phyloP scores from a whole-genome alignment of 768 basidiomycete genomes.

The Boletus barrowsii region DNA sequence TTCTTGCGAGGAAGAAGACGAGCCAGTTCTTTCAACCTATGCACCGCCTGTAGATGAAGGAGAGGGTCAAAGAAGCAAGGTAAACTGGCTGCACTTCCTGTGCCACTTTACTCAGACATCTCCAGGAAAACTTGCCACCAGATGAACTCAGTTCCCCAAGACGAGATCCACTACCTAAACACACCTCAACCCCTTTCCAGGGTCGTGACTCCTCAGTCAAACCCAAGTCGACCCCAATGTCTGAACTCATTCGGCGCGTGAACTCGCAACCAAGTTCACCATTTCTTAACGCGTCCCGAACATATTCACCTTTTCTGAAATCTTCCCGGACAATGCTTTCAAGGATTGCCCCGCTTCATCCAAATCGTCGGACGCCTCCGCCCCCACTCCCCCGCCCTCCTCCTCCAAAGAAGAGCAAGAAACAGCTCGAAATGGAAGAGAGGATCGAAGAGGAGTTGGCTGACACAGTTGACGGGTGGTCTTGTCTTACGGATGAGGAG shows the following conservation, averaged over 20 bases:
- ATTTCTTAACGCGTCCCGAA: slow-evolving; percentile 21
- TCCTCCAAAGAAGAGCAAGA: slow-evolving; percentile 76
- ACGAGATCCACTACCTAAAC: slow-evolving; percentile 4
- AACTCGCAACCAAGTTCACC: slow-evolving; percentile 67
- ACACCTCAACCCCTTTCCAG: slow-evolving; percentile 6
- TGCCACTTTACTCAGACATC: neutral
- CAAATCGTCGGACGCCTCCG: slow-evolving; percentile 69
- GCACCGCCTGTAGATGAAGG: neutral
- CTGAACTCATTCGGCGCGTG: slow-evolving; percentile 71
- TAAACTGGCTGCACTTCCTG: neutral
- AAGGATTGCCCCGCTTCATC: slow-evolving; percentile 73
- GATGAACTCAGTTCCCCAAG: slow-evolving; percentile 1
- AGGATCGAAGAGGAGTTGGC: slow-evolving; percentile 78
- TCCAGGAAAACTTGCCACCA: slow-evolving; percentile 14
- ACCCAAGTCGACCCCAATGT: slow-evolving; percentile 62
- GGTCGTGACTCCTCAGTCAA: slow-evolving; percentile 42
- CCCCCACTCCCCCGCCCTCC: slow-evolving; percentile 69
- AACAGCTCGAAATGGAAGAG: slow-evolving; percentile 72
- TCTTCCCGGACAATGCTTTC: slow-evolving; percentile 60
- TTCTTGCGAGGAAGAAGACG: slow-evolving; percentile 28
- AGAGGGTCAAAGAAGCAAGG: slow-evolving; percentile 16
- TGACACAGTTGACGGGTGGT: slow-evolving; percentile 69
- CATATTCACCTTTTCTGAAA: slow-evolving; percentile 66
- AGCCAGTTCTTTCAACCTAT: neutral
- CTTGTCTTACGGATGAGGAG: slow-evolving; percentile 38